Evolutionary conservation across 371 early-diverging fungal genomes (phyloP).

Genomic region (Rhizomucor miehei): DNA sequence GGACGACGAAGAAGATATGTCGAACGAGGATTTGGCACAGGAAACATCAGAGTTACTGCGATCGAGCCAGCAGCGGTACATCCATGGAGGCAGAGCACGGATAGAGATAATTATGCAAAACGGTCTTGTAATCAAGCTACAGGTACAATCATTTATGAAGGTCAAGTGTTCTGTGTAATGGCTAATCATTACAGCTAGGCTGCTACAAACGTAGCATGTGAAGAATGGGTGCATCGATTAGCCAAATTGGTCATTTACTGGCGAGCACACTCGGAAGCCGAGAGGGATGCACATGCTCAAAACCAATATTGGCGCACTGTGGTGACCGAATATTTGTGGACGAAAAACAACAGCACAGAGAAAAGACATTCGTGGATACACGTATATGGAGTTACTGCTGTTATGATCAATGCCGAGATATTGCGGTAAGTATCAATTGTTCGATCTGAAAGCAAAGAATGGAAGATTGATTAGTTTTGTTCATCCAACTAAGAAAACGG

Average conservation of each 20-base stretch:
- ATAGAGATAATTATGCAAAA: constrained; percentile 44
- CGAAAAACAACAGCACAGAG: constrained; percentile 16
- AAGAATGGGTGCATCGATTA: constrained; percentile 52
- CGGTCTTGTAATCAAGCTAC: constrained; percentile 29
- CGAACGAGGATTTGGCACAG: neutral
- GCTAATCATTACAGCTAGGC: constrained; percentile 18
- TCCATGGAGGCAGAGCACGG: constrained; percentile 7
- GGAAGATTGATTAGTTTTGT: too few relatives aligned
- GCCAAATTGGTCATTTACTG: constrained; percentile 47
- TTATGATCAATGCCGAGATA: constrained; percentile 38
- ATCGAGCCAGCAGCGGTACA: constrained; percentile 1
- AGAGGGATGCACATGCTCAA: constrained; percentile 31
- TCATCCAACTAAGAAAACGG: constrained; percentile 65
- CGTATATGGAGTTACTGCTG: constrained; percentile 58
- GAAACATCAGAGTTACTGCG: neutral
- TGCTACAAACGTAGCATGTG: constrained; percentile 42
- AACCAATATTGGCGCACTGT: constrained; percentile 13
- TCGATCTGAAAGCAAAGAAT: too few relatives aligned
- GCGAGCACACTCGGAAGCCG: constrained; percentile 46
- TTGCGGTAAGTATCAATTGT: constrained; percentile 38
- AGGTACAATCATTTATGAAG: constrained; percentile 16
- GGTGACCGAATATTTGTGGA: constrained; percentile 24
- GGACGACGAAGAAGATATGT: neutral
- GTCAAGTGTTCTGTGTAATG: neutral
- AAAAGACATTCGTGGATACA: constrained; percentile 29